Conservation (phyloP, 2,329 filamentous ascomycete species). For the Beauveria sp. region DNA sequence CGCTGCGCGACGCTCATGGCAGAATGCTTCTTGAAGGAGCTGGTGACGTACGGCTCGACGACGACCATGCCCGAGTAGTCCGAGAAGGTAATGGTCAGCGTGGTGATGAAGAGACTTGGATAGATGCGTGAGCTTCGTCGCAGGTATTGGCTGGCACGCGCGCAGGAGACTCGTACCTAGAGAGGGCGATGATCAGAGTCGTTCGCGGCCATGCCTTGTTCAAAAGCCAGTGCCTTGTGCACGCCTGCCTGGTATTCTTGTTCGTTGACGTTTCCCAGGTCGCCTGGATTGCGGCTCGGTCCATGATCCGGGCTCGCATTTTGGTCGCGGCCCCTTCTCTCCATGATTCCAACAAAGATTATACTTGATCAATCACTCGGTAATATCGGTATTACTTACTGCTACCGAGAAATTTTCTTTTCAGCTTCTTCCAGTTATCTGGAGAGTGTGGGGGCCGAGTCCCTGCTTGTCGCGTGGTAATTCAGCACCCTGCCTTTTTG, state of each 20-base stretch:
- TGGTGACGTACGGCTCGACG: constrained; percentile 26
- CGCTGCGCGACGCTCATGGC: constrained; percentile 40
- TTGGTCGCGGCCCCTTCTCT: background rate
- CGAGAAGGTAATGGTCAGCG: constrained; percentile 23
- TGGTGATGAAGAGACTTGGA: constrained; percentile 22
- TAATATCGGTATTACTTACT: background rate
- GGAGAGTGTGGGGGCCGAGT: background rate
- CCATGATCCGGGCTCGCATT: background rate
- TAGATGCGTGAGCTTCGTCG: background rate
- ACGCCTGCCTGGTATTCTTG: background rate
- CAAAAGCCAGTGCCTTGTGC: background rate
- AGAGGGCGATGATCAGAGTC: background rate
- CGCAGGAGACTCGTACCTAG: background rate
- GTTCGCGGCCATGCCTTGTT: background rate
- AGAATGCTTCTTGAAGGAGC: constrained; percentile 39
- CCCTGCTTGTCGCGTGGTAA: background rate
- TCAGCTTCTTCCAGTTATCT: background rate
- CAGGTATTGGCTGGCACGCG: background rate
- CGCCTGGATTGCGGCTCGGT: no score
- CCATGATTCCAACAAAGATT: no score
- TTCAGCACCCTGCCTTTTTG: background rate
- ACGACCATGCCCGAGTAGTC: constrained; percentile 25
- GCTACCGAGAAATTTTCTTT: background rate
- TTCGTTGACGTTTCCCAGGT: background rate
- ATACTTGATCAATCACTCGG: no score